Evolutionary conservation across 2,329 filamentous ascomycete genomes (phyloP), one percentile per base, ranked within the genome.

Genomic region (Trichoderma brevicompactum): DNA sequence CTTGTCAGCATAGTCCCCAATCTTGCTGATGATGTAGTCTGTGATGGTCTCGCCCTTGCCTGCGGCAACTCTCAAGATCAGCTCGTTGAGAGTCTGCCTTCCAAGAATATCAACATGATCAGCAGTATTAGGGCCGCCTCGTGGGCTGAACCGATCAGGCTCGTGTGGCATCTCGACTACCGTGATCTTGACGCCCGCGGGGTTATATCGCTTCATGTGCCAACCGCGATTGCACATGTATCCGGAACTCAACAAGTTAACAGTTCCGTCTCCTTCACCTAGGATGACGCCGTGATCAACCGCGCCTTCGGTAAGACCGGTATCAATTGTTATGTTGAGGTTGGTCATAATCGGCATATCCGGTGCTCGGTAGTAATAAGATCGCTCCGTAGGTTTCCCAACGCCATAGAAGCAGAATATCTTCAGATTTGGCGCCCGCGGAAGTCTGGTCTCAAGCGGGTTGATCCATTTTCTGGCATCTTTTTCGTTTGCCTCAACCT

Each of bases 141-240:
- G 83, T 0, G 95, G 92, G 71, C 89, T 94, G 76, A 97, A 99
- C 17, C 92, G 82, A 71, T 97, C 94, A 1, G 95, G 95, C 73
- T 98, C 94, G 74, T 99, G 95, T 1, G 89, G 91, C 95, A 99
- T 99, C 80, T 99, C 95, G 67, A 90, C 93, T 0, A 94, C 91
- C 46, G 88, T 96, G 68, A 99, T 81, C 72, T 92, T 87, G 38
- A 89, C 85, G 2, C 89, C 89, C 0, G 92, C 90, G 0, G 95
- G 95, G 73, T 99, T 99, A 76, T 96, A 99, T 41, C 95, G 86
- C 77, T 92, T 93, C 77, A 97, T 91, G 65, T 89, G 88, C 95
- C 95, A 99, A 3, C 95, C 95, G 72, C 90, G 92, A 71, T 92
- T 90, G 77, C 95, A 99, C 95, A 99, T 98, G 76, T 98, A 99